These are phyloP conservation scores for Seiridium cupressi DNA, from an alignment of 2,329 filamentous ascomycete species.

Conservation along the genomic window DNA sequence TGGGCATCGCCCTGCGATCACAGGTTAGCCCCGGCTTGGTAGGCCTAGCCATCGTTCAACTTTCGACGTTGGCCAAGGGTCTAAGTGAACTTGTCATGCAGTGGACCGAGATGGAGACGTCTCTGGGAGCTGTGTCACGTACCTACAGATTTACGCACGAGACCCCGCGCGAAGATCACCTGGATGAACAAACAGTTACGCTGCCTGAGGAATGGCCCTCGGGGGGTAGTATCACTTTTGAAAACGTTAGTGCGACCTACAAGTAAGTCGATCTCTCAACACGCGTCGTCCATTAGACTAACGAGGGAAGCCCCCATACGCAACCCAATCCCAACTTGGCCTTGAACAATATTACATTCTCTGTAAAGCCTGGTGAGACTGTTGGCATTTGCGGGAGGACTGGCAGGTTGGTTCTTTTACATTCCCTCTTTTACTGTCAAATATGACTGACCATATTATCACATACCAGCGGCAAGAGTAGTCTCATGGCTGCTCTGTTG, in stretches of 20 bases:
- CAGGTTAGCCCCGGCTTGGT: neutral
- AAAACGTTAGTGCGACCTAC: constrained; percentile 26
- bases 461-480: constrained; percentile 39
- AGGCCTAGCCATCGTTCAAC: neutral
- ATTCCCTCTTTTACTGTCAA: neutral
- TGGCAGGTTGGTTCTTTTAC: constrained; percentile 34
- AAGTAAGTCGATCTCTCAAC: neutral
- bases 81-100: neutral
- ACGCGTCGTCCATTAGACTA: neutral
- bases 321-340: neutral
- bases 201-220: neutral
- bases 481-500: constrained; percentile 37
- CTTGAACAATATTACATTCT: neutral
- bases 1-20: neutral
- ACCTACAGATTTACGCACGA: neutral
- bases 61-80: neutral
- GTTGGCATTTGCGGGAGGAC: constrained; percentile 29
- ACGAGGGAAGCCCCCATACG: neutral
- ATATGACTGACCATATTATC: neutral
- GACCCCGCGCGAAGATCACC: neutral
- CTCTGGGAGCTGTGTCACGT: neutral
- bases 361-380: neutral
- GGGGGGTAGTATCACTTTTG: constrained; percentile 21
- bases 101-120: neutral
- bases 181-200: neutral